Evolutionary conservation across 2,329 filamentous ascomycete genomes (phyloP), one percentile per base, ranked within the genome.

Genomic region (Fusarium sp.): DNA sequence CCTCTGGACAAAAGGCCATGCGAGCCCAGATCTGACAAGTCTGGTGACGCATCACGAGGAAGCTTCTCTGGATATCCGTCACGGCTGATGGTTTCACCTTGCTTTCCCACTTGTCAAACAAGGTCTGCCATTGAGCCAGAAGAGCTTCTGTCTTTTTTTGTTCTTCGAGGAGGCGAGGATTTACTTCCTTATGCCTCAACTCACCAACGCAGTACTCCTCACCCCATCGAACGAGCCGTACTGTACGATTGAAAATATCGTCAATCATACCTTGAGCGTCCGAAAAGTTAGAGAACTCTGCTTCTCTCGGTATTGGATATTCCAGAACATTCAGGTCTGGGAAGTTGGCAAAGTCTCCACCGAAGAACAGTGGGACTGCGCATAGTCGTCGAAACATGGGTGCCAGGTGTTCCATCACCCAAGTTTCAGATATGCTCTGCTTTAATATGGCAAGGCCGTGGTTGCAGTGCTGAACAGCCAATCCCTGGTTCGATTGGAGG

Each of bases 221-320:
- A 2, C 52, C 52, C 52, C 52, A 57, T 18, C 52, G 52, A 33
- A 57, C 52, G 5, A 68, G 16, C 2, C 45, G 60, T 14, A 68
- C 50, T 6, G 65, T 68, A 1, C 65, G 43, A 6, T 63, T 64
- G 41, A 68, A 68, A 22, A 65, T 68, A 48, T 48, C 60, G 22
- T 68, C 65, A 48, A 68, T 65, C 65, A 68, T 65, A 16, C 61
- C 43, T 20, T 68, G 66, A 5, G 66, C 62, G 43, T 68, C 61
- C 13, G 61, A 45, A 14, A 68, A 68, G 11, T 35, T 54, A 11
- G 61, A 61, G 27, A 60, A 68, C 5, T 52, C 18, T 31, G 48
- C 24, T 31, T 52, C 48, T n/a, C 3, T 29, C 48, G 24, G 48
- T n/a, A 52, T 29, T 7, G 27, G 24, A 20, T 52, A 52, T 31